Percentiles rank a stretch among this genome's conserved stretches.
These are phyloP conservation scores for Eucalyptus paniculata DNA, from an alignment of 345 rosid species.

Conservation along the genomic window DNA sequence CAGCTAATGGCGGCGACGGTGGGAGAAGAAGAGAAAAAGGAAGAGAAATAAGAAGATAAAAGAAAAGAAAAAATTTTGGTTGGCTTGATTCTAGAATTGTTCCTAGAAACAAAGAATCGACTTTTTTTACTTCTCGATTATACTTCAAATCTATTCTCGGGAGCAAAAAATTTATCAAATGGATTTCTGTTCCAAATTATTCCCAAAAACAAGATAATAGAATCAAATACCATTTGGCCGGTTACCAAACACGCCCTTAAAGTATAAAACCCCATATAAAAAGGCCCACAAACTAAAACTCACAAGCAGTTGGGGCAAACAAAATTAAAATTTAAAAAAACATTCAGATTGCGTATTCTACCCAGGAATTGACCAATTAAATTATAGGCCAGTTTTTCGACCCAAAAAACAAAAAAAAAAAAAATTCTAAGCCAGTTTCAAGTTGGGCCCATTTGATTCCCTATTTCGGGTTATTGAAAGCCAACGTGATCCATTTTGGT, in stretches of 20 bases:
- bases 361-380: not conserved
- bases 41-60: no score
- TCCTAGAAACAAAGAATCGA: no score
- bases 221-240: no score
- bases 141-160: fast-evolving
- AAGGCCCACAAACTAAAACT: not conserved
- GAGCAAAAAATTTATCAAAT: no score
- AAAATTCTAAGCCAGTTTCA: not conserved
- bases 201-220: no score
- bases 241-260: not conserved
- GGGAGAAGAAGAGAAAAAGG: no score
- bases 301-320: not conserved
- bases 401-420: no score
- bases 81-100: no score
- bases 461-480: not conserved
- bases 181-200: no score
- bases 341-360: not conserved
- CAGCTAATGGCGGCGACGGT: fast-evolving
- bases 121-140: no score
- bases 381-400: not conserved
- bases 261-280: not conserved
- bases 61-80: no score
- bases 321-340: not conserved
- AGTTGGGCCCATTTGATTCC: not conserved
- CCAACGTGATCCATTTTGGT: not conserved